A percentile compares a stretch with the other conserved stretches of the same genome.
Evolutionary conservation across 2,329 filamentous ascomycete species (phyloP).

Genomic region (Golovinomyces cichoracearum): DNA sequence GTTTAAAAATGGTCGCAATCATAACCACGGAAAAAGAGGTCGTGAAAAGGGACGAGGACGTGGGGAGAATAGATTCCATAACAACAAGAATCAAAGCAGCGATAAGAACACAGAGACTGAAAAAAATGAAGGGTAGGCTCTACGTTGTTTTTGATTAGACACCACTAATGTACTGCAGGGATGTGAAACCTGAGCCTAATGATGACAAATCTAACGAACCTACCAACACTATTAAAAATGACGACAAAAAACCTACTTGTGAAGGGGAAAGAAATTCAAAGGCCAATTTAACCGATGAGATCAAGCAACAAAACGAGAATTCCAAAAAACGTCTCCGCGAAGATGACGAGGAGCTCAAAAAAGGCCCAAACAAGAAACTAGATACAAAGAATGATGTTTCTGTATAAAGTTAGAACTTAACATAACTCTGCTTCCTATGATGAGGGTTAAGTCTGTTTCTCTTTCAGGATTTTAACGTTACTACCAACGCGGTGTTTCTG

Average conservation of each 20-base stretch:
- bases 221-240: conserved; percentile 7
- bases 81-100: conserved; percentile 4
- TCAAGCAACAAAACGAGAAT: conserved; percentile 3
- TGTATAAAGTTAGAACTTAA: neutral
- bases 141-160: neutral
- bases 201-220: neutral
- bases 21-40: conserved; percentile 17
- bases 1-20: conserved; percentile 20
- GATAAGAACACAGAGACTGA: conserved; percentile 16
- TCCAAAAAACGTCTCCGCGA: conserved; percentile 16
- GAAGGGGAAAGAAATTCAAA: conserved; percentile 20
- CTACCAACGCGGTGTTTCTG: too few species aligned
- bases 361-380: conserved; percentile 32
- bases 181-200: conserved; percentile 3
- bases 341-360: conserved; percentile 22
- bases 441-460: too few species aligned
- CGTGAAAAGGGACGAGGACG: conserved; percentile 19
- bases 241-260: conserved; percentile 17
- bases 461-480: too few species aligned
- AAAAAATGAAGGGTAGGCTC: conserved; percentile 12
- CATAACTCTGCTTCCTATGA: neutral
- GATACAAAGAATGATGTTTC: conserved; percentile 16
- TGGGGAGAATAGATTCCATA: conserved; percentile 18
- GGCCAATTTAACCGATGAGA: conserved; percentile 15
- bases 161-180: conserved; percentile 5